Evolutionary conservation across 2,329 filamentous ascomycete genomes (phyloP), one percentile per base, ranked within the genome.

Genomic region (Paecilomyces sp.): DNA sequence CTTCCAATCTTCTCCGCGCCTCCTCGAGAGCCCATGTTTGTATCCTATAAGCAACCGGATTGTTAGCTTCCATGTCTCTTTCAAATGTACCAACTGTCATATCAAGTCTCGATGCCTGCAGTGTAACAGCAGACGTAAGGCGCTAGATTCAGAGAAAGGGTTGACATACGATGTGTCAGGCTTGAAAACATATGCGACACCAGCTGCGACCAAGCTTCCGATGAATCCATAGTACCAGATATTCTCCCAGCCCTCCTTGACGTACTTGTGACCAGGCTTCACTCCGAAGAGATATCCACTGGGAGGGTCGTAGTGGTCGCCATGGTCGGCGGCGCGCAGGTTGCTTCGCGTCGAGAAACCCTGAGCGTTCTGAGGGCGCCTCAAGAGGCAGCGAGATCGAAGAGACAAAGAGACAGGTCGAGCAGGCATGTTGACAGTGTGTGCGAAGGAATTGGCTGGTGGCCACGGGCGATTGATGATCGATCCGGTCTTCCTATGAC

Each of bases 1-100:
- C 89, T 81, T 99, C 94, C 84, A 99, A 87, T 81, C 94, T 85
- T 81, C 94, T 86, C 73, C 94, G 86, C 57, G 94, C 94, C 81
- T 99, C 94, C 80, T 99, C 94, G 52, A 99, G 86, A 64, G 94
- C 94, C 94, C 94, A 99, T 58, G 93, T 97, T 82, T 97, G 94
- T 86, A 99, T 97, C 77, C 94, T 99, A 70, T 62, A 60, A 24
- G n/a, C 13, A 5, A 41, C 41, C 22, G 52, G 55, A 54, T 55
- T 55, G 63, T 74, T 51, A 72, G 69, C 60, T 24, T 34, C 15
- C n/a, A 54, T 30, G 56, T 25, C 18, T 47, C 18, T 28, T 50
- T 25, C 52, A 11, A 1, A 31, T 22, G 6, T 8, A 47, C n/a
- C 41, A 47, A 18, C 13, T 1, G 7, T 47, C 41, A 15, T n/a